These are phyloP conservation scores for Aspergillus sp. DNA, from an alignment of 2,329 filamentous ascomycete genomes.

Conservation along the genomic window DNA sequence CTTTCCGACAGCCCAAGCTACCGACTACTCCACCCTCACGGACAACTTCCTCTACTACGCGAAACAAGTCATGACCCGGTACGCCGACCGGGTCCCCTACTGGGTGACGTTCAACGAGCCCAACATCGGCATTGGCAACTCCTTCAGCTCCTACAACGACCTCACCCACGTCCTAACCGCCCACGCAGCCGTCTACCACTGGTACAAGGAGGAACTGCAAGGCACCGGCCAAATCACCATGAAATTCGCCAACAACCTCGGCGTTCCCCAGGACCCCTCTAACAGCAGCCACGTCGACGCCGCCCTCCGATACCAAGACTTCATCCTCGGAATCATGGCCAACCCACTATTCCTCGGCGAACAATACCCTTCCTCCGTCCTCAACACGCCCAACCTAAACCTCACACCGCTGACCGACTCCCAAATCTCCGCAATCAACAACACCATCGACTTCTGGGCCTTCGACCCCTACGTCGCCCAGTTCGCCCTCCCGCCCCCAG, in stretches of 20 bases:
- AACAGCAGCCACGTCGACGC: conserved; percentile 71
- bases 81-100: conserved; percentile 42
- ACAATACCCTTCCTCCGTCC: conserved; percentile 48
- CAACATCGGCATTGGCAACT: conserved; percentile 34
- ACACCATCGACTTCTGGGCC: conserved; percentile 58
- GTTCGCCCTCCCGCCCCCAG: conserved; percentile 52
- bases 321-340: conserved; percentile 54
- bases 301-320: conserved; percentile 83
- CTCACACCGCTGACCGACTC: conserved; percentile 49
- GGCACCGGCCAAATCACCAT: conserved; percentile 47
- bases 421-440: conserved; percentile 54
- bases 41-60: conserved; percentile 42
- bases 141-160: conserved; percentile 54
- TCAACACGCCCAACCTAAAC: conserved; percentile 46
- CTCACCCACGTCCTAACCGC: conserved; percentile 55
- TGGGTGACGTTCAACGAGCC: conserved; percentile 50
- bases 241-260: conserved; percentile 56
- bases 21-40: conserved; percentile 42
- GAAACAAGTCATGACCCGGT: conserved; percentile 41
- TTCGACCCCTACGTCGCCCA: conserved; percentile 62
- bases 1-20: conserved; percentile 29
- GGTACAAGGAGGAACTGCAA: conserved; percentile 45
- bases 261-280: conserved; percentile 46
- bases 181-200: conserved; percentile 37
- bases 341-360: conserved; percentile 49